Base-by-base conservation (phyloP, 805 yeast genomes). In the Saturnispora besseyi region DNA sequence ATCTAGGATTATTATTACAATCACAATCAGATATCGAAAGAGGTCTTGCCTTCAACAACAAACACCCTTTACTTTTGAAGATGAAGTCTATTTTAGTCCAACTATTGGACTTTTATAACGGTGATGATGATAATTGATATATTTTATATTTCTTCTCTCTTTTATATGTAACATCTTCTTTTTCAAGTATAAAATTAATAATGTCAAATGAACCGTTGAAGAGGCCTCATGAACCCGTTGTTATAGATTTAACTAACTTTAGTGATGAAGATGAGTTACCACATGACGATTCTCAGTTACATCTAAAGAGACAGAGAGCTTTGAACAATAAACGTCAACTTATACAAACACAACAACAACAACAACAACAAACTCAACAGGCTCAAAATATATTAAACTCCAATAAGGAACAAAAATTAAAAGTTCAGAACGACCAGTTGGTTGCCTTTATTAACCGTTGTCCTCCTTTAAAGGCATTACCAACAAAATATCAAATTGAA, bases 11-110 rank as follows among this genome's bases (percentile, higher is more conserved):
- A 62, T 74, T 77, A 51, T 76, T 75, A 42, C 78, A 73, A 8
- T 84, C 89, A 2, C 77, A 79, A 53, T 76, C 77, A 2, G 84
- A 79, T 57, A 75, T 82, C 58, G 90, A 84, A 65, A 75, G 90
- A 62, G 95, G 90, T 0, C 69, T 85, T 51, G 70, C 82, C n/a
- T 76, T 84, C 57, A 76, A 70, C 51, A 78, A 80, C 38, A 70
- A 69, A 38, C 79, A 84, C 57, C 64, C 65, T 11, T 69, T 80
- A 51, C 63, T 82, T 41, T 59, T 64, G 38, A 68, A 73, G 34
- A 81, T 81, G 57, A 68, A 78, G 59, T 68, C 64, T 34, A 64
- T 72, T 12, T 73, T 77, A 46, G 64, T 70, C 50, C 72, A 70
- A 49, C 69, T 75, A 57, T 75, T 79, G 32, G 71, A 71, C 31